Base-by-base conservation (phyloP, 208 protist genomes). In the Leishmania martiniquensis region DNA sequence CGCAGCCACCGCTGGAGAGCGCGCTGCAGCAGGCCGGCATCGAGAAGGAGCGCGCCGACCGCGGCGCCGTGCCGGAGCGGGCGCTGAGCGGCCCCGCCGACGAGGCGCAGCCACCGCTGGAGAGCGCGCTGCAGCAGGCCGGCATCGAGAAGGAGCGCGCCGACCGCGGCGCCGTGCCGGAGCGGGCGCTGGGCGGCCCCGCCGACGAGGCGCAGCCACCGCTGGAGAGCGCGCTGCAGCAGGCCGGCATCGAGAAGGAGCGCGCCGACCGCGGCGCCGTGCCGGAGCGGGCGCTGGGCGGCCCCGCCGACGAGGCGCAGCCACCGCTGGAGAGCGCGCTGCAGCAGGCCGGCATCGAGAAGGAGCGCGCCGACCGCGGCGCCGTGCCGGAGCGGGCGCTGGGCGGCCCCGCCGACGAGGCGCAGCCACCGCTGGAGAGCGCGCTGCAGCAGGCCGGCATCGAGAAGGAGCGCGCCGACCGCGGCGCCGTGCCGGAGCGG, bases 351-450 rank as follows among this genome's bases (percentile, higher is more conserved):
- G 54, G 25, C 25, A 25, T 13, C 15, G 54, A 34, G 25, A 59
- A 59, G 54, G 54, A 7, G 54, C 54, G 25, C 25, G 54, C 54
- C 9, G 54, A 32, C 54, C 54, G 25, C 54, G 54, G 32, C 54
- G 25, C 54, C 54, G 32, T 70, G 65, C 65, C 25, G n/a, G 62
- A 70, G 29, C 67, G 55, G 57, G 39, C 13, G 55, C 51, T 67
- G 68, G 60, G 54, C 42, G 5, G 17, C 20, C 67, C 76, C 49
- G 10, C 13, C 1, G 67, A 71, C 49, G 67, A 78, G 25, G 80
- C 57, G 20, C 12, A 29, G 44, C 49, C 32, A 69, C 66, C 51
- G 51, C 51, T 55, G 51, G 51, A 55, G 20, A 55, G 51, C 51
- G 51, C 51, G 0, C 15, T 55, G 51, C 51, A 55, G 51, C 51